Percentiles rank a stretch among this genome's conserved stretches.
Conservation (phyloP, 2,329 filamentous ascomycete species). For the Aspergillus clavatus region DNA sequence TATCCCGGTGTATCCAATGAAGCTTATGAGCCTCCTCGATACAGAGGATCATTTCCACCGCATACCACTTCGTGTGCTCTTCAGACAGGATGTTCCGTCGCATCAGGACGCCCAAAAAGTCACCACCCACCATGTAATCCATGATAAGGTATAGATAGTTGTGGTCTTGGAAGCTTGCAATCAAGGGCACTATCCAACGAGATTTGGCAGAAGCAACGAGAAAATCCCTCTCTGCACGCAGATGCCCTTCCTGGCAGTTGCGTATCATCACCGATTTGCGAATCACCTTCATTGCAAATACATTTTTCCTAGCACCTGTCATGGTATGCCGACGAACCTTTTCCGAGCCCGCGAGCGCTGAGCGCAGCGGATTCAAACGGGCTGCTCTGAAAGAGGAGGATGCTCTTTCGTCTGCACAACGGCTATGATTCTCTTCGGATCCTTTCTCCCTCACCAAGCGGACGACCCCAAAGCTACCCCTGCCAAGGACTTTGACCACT, state of each 20-base stretch:
- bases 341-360: slow-evolving; percentile 20
- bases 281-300: slow-evolving; percentile 97
- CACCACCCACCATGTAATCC: slow-evolving; percentile 97
- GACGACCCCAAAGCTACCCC: slow-evolving; percentile 92
- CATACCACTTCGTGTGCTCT: slow-evolving; percentile 73
- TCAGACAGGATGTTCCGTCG: slow-evolving; percentile 80
- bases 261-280: slow-evolving; percentile 88
- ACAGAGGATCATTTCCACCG: slow-evolving; percentile 93
- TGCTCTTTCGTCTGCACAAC: background rate
- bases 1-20: slow-evolving; percentile 87
- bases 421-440: background rate
- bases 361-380: slow-evolving; percentile 17
- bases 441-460: slow-evolving; percentile 69
- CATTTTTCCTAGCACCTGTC: slow-evolving; percentile 46
- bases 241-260: slow-evolving; percentile 85
- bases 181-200: slow-evolving; percentile 80
- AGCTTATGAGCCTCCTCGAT: slow-evolving; percentile 88
- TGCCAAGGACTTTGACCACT: slow-evolving; percentile 74
- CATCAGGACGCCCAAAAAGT: slow-evolving; percentile 83
- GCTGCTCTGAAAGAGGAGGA: slow-evolving; percentile 8
- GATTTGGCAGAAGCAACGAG: slow-evolving; percentile 85
- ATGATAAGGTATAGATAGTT: slow-evolving; percentile 87
- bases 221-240: slow-evolving; percentile 88
- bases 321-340: slow-evolving; percentile 26
- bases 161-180: slow-evolving; percentile 83